Base-by-base conservation (phyloP, 768 basidiomycete genomes). In the Flagelloscypha sp. region DNA sequence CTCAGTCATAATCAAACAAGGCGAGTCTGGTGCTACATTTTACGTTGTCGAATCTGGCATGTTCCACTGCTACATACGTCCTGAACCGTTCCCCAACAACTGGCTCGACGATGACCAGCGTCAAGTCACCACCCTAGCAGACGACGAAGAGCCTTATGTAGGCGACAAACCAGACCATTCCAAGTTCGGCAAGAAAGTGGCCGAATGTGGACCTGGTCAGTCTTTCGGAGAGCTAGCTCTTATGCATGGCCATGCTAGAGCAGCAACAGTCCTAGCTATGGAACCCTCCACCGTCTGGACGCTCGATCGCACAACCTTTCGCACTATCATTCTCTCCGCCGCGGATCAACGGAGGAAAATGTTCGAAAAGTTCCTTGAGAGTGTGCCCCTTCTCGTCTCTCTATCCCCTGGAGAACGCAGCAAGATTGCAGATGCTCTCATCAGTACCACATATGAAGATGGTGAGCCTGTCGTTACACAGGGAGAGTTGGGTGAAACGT, bases 221-320 rank as follows among this genome's bases (percentile, higher is more conserved):
- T 90, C 84, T 28, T 97, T 98, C 42, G 95, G 95, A 28, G 94
- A 99, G 61, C 70, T 99, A 37, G 95, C 95, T 20, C 64, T 99
- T 47, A 97, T 99, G 94, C 94, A 99, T 61, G 90, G 89, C 22
- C 92, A 94, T 46, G 87, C 88, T 25, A 86, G 95, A 21, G 89
- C 90, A 13, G 95, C 95, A 11, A 92, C 89, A 6, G 93, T 98
- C 28, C 63, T 95, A 24, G 79, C 94, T 7, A 75, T 84, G 29
- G 79, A 86, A 38, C 64, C 75, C 1, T 86, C 79, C 17, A 89
- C 83, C 7, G 68, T 97, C 18, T 99, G 95, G 95, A 82, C 85
- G 7, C 70, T 99, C 46, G 95, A 99, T 63, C 84, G 95, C 38
- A 90, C 93, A 48, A 98, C 93, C 3, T 99, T 98, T 80, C 79